Conservation (phyloP, 371 early-diverging fungal species). For the Mortierella sp. region DNA sequence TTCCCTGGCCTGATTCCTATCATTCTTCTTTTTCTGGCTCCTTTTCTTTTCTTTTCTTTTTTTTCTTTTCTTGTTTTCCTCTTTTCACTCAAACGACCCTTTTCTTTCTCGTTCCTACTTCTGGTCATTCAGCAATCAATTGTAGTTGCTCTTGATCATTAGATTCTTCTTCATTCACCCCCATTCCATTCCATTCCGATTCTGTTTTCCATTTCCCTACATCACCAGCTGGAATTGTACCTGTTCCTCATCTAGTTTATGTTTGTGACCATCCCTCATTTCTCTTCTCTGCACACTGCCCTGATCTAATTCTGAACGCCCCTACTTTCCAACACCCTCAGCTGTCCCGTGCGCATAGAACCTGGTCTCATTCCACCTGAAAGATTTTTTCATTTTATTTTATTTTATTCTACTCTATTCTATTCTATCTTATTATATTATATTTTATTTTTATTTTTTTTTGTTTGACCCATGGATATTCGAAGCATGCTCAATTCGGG, state of each 20-base stretch:
- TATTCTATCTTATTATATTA: not conserved
- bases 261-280: not conserved
- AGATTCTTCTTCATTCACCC: constrained; percentile 4
- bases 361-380: not conserved
- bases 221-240: not conserved
- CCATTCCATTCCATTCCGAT: not conserved
- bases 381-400: not conserved
- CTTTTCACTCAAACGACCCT: constrained; percentile 5
- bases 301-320: not conserved
- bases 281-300: too few species aligned
- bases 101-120: not conserved
- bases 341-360: not conserved
- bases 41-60: constrained; percentile 1
- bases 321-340: too few species aligned
- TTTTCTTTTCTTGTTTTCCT: constrained; percentile 3
- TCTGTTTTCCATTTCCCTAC: not conserved
- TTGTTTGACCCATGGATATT: constrained; percentile 30
- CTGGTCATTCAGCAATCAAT: not conserved
- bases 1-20: too few species aligned
- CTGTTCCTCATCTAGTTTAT: not conserved
- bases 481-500: constrained; percentile 49
- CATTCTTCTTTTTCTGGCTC: constrained; percentile 5
- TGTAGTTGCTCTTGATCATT: not conserved
- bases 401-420: not conserved
- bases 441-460: not conserved